These are phyloP conservation scores for Solanum lycopersicoides DNA, from an alignment of 257 asterid genomes.

Conservation along the genomic window DNA sequence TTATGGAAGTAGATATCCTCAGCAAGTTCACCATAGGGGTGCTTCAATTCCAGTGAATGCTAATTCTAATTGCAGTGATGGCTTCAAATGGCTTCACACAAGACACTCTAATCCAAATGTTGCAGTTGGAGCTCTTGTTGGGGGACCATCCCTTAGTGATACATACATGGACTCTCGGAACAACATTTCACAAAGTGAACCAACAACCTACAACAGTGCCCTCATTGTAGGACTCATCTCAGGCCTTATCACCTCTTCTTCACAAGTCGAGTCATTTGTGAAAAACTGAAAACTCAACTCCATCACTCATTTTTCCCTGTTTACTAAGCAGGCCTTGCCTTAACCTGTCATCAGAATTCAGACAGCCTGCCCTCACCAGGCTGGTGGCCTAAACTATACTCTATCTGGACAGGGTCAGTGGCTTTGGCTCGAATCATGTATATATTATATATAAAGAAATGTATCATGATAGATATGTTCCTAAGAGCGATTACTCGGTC, in stretches of 20 bases:
- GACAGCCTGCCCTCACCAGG: neutral
- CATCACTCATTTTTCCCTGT: neutral
- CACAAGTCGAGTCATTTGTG: slow-evolving; percentile 15
- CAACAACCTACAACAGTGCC: slow-evolving; percentile 49
- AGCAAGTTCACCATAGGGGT: slow-evolving; percentile 50
- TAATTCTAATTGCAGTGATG: slow-evolving; percentile 40
- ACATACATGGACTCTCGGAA: slow-evolving; percentile 36
- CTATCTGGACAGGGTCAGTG: neutral
- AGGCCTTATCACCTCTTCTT: slow-evolving; percentile 30
- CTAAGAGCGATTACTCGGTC: neutral
- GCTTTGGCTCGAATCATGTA: neutral
- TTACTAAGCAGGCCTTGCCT: neutral
- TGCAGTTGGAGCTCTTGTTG: slow-evolving; percentile 54
- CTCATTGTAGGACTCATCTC: slow-evolving; percentile 44
- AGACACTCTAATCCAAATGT: slow-evolving; percentile 37
- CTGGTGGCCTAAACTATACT: neutral
- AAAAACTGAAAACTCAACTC: neutral
- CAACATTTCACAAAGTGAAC: slow-evolving; percentile 36
- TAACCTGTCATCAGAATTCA: neutral
- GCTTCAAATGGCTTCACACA: slow-evolving; percentile 50
- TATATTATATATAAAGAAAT: neutral
- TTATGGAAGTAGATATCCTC: slow-evolving; percentile 39
- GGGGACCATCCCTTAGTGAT: slow-evolving; percentile 51
- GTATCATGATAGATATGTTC: neutral
- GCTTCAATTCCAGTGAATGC: slow-evolving; percentile 43